phyloP scores from a whole-genome alignment of 768 basidiomycete species.

The Mycena capillaripes region DNA sequence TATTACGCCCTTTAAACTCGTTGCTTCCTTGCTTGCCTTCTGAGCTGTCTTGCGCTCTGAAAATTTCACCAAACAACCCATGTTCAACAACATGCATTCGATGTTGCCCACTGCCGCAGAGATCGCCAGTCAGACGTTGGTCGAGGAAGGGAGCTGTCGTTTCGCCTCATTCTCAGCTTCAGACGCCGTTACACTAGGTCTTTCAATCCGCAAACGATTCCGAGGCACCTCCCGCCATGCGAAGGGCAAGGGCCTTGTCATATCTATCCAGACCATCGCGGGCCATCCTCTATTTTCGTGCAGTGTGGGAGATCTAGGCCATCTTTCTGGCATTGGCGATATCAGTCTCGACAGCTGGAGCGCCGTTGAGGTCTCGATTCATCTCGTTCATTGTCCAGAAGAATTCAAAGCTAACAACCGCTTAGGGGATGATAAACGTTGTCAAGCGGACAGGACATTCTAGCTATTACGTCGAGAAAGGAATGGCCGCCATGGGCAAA shows the following conservation, averaged over 20 bases:
- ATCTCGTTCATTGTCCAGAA: background rate
- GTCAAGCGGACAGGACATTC: conserved; percentile 87
- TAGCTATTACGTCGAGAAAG: conserved; percentile 89
- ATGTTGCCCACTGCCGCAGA: conserved; percentile 26
- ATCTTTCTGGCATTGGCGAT: conserved; percentile 78
- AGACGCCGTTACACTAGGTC: conserved; percentile 86
- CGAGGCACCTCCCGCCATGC: conserved; percentile 77
- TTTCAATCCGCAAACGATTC: conserved; percentile 89
- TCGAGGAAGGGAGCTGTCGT: conserved; percentile 78
- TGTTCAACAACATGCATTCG: conserved; percentile 28
- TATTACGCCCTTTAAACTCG: conserved; percentile 16
- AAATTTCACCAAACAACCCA: background rate
- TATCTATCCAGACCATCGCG: conserved; percentile 83
- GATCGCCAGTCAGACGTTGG: conserved; percentile 66
- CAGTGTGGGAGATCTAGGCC: conserved; percentile 71
- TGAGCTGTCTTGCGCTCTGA: background rate
- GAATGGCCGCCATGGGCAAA: conserved; percentile 88
- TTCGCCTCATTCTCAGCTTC: conserved; percentile 82
- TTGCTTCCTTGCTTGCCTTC: conserved; percentile 10
- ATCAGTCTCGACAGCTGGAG: conserved; percentile 86
- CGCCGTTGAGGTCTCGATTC: conserved; percentile 21
- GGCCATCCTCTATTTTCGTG: conserved; percentile 87
- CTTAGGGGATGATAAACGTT: conserved; percentile 83
- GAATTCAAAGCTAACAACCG: conserved; percentile 44
- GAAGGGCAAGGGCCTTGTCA: conserved; percentile 85